Base-by-base conservation (phyloP, 768 basidiomycete species). In the Pisolithus tinctorius region DNA sequence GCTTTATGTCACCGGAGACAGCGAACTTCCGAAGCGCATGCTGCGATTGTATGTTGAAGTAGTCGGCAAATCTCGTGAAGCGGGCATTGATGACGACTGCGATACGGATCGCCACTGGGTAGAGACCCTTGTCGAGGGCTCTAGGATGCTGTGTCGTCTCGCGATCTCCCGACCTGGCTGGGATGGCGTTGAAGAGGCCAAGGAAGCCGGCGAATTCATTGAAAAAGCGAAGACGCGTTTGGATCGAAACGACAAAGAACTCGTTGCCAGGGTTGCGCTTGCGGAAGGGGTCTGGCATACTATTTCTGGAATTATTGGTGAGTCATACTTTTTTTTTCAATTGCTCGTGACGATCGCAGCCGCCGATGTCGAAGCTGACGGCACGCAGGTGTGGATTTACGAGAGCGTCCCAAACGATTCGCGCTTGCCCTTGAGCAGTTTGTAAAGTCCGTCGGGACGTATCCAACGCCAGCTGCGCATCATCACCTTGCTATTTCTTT, bases 401-500 rank as follows among this genome's bases (percentile, higher is more conserved):
- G 74, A 13, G 78, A 74, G 1, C 82, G 94, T 10, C 73, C 82
- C 0, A 64, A 58, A 16, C 81, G 78, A 17, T 77, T 95, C 44
- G 66, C 75, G 1, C 67, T 78, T 16, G 81, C 88, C 0, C 77
- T 85, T 48, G 54, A 64, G 0, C 71, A 78, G 36, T 76, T 86
- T 30, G 60, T 72, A 5, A 63, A 61, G 6, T 81, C 87, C 1
- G 68, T 82, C 16, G 66, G 71, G 16, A 56, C 66, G 17, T 66
- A 74, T 26, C 70, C 84, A 0, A 78, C 79, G 0, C 71, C 87
- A 1, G 71, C 76, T 3, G 82, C 78, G 0, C 77, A 85, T 58
- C 92, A 86, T 60, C 88, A 94, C 49, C 78, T 93, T n/a, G 86
- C 94, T 0, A 71, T 91, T 7, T 85, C 85, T 0, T 77, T 81